Evolutionary conservation across 331 rosid genomes (phyloP).

Genomic region (Erythrophleum ivorense): DNA sequence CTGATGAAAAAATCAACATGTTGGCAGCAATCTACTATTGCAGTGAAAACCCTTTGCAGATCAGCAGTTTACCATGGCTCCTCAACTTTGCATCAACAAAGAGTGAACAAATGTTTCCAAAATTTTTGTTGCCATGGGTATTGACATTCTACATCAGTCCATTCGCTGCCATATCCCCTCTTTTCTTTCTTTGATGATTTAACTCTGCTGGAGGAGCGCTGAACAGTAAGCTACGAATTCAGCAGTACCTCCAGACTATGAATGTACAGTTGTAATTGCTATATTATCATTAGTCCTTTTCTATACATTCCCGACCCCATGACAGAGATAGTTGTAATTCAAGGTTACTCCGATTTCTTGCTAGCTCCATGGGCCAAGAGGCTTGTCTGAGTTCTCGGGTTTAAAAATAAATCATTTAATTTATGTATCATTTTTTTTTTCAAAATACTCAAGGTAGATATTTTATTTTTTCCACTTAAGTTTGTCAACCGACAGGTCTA

Average conservation of each 20-base stretch:
- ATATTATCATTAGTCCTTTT: neutral
- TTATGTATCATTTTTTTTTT: neutral
- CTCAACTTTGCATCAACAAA: neutral
- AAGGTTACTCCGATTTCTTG: neutral
- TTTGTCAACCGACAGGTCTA: neutral
- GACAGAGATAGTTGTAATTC: neutral
- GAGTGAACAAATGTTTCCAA: neutral
- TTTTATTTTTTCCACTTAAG: too few species aligned
- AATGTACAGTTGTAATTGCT: neutral
- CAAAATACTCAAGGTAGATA: neutral
- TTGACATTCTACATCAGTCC: neutral
- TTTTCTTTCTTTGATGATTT: neutral
- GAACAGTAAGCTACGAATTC: neutral
- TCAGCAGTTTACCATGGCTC: conserved; percentile 1
- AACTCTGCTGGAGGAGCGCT: neutral
- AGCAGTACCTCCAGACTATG: neutral
- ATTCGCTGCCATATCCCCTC: neutral
- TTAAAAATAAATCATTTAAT: neutral
- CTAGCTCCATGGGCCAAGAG: neutral
- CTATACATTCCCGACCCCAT: neutral
- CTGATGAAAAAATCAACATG: neutral
- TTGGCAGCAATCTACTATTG: conserved; percentile 8
- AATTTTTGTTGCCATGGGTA: neutral
- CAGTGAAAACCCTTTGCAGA: neutral
- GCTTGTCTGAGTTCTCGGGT: neutral